A percentile compares a stretch with the other conserved stretches of the same genome.
These are phyloP conservation scores for Pterocarpus macrocarpus DNA, from an alignment of 306 rosid genomes.

Conservation along the genomic window DNA sequence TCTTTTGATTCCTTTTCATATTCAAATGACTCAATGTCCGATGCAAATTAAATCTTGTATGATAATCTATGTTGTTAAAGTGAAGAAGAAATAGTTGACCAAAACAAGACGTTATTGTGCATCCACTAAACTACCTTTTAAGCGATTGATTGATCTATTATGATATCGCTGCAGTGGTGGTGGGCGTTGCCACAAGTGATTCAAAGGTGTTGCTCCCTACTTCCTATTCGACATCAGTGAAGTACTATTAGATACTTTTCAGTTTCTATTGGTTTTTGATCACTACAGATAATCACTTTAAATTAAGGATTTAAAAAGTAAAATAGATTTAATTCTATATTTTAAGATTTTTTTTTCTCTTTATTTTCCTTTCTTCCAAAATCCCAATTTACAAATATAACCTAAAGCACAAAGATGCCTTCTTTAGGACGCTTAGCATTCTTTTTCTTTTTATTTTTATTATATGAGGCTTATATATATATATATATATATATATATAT, in stretches of 20 bases:
- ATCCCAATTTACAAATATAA: too few species aligned
- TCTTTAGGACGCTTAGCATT: not conserved
- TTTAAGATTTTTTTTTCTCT: too few species aligned
- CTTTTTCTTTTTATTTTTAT: slow-evolving; percentile 21
- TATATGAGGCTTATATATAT: not conserved
- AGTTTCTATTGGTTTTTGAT: too few species aligned
- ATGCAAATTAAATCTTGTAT: not conserved
- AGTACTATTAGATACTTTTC: not conserved
- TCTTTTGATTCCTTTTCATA: not conserved
- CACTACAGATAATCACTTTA: not conserved
- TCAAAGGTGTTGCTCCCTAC: not conserved
- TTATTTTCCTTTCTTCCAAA: too few species aligned
- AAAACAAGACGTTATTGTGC: not conserved
- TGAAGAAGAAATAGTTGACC: not conserved
- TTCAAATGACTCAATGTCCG: not conserved
- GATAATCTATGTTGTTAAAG: not conserved
- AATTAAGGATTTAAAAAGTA: not conserved
- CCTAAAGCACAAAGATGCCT: too few species aligned
- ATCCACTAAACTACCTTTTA: not conserved
- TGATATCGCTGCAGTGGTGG: not conserved
- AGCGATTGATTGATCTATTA: not conserved
- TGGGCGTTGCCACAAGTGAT: not conserved
- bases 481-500: too few species aligned
- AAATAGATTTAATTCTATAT: too few species aligned
- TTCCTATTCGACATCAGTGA: not conserved